These are phyloP conservation scores for Scedosporium boydii DNA, from an alignment of 2,329 filamentous ascomycete genomes.

Conservation along the genomic window DNA sequence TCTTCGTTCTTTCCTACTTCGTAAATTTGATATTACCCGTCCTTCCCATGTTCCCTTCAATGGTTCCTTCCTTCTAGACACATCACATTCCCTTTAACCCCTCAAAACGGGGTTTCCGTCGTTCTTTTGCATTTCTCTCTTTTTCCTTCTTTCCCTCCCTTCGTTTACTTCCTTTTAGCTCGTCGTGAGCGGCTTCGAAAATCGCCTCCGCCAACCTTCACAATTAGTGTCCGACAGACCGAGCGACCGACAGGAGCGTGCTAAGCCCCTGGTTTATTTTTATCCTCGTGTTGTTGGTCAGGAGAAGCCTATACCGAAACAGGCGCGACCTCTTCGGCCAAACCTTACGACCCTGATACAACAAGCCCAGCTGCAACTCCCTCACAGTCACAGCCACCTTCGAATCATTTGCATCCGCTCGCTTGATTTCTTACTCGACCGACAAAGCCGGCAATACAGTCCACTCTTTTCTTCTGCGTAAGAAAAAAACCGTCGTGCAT, in stretches of 20 bases:
- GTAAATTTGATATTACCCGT: neutral
- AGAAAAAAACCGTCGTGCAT: neutral
- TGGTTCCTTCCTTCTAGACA: slow-evolving; percentile 15
- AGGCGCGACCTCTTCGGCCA: neutral
- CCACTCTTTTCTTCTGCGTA: neutral
- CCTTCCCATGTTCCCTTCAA: slow-evolving; percentile 7
- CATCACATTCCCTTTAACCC: slow-evolving; percentile 3
- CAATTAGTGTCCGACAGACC: neutral
- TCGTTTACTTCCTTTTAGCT: slow-evolving; percentile 2
- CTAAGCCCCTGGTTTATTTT: neutral
- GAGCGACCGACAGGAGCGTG: neutral
- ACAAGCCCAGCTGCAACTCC: neutral
- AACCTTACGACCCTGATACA: neutral
- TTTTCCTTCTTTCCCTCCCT: slow-evolving; percentile 3
- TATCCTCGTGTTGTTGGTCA: neutral
- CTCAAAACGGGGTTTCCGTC: slow-evolving; percentile 6
- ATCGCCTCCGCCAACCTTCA: neutral
- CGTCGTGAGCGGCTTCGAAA: slow-evolving; percentile 2
- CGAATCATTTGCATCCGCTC: neutral
- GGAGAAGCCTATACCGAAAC: neutral
- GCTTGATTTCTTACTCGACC: neutral
- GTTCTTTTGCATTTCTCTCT: slow-evolving; percentile 2
- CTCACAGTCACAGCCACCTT: neutral
- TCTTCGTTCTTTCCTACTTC: neutral
- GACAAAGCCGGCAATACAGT: neutral